phyloP scores from a whole-genome alignment of 768 basidiomycete genomes.

The Calocybe cyanea region DNA sequence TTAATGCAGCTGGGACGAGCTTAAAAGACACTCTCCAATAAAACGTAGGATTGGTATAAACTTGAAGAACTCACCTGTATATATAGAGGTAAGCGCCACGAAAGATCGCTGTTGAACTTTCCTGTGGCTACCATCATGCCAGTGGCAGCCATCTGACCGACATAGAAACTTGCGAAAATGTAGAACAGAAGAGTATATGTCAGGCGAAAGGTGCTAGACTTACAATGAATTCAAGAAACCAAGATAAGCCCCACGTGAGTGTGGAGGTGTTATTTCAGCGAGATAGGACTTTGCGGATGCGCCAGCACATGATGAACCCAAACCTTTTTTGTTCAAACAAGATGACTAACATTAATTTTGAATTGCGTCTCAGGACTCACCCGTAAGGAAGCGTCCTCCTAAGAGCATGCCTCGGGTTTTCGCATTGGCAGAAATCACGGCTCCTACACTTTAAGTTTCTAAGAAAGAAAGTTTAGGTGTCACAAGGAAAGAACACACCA shows the following conservation, averaged over 20 bases:
- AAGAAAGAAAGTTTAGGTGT: constrained; percentile 1
- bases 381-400: constrained; percentile 49
- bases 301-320: constrained; percentile 41
- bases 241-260: constrained; percentile 44
- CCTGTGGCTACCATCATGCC: constrained; percentile 56
- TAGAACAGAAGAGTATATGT: neutral
- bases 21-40: constrained; percentile 8
- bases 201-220: constrained; percentile 4
- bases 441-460: constrained; percentile 34
- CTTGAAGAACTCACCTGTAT: constrained; percentile 32
- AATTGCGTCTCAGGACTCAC: constrained; percentile 19
- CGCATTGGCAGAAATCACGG: constrained; percentile 45
- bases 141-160: constrained; percentile 51
- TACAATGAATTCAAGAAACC: constrained; percentile 53
- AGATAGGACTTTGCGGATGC: constrained; percentile 49
- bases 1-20: constrained; percentile 44
- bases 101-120: constrained; percentile 32
- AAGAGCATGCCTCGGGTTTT: constrained; percentile 39
- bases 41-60: neutral
- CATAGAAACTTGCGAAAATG: constrained; percentile 34
- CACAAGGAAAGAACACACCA: constrained; percentile 29
- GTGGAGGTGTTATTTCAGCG: constrained; percentile 47
- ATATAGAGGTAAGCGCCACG: constrained; percentile 50
- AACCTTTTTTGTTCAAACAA: constrained; percentile 20
- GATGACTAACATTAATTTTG: no score